Percentiles rank a stretch among this genome's conserved stretches.
Evolutionary conservation across 139 green algal genomes (phyloP).

Genomic region (Tetraselmis chui): DNA sequence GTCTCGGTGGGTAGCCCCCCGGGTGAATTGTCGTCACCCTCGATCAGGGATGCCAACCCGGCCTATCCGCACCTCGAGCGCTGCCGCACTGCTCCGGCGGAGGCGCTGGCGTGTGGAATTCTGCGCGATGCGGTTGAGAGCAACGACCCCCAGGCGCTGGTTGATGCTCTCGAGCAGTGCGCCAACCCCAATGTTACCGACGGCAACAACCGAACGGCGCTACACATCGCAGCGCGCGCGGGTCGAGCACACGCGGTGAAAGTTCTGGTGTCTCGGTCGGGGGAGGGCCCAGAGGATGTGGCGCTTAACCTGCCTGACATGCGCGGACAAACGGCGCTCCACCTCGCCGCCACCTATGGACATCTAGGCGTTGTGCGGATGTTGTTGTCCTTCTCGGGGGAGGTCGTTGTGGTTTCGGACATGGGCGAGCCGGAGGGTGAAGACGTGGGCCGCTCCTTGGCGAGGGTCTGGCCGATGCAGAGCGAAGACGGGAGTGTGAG

Average conservation of each 20-base stretch:
- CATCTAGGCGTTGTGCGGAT: neutral
- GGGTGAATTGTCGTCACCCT: too few relatives aligned
- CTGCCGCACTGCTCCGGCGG: too few relatives aligned
- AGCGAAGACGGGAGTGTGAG: too few relatives aligned
- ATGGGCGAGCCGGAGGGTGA: too few relatives aligned
- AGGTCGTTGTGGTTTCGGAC: neutral
- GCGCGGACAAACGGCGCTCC: neutral
- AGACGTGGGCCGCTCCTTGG: neutral
- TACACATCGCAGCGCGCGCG: neutral
- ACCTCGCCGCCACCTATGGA: neutral
- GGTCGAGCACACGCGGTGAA: neutral
- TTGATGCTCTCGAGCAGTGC: neutral
- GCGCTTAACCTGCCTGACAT: neutral
- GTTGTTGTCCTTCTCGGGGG: neutral
- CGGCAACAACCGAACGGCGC: neutral
- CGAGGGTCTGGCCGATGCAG: too few relatives aligned
- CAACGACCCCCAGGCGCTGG: neutral
- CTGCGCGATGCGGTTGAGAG: too few relatives aligned
- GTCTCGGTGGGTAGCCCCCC: too few relatives aligned
- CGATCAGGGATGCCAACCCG: neutral
- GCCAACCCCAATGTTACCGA: neutral
- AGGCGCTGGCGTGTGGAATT: too few relatives aligned
- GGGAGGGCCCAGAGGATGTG: neutral
- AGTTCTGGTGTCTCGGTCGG: neutral
- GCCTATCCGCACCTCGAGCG: too few relatives aligned